Conservation (phyloP, 169 alveolate genomes). For the Cryptosporidium baileyi region DNA sequence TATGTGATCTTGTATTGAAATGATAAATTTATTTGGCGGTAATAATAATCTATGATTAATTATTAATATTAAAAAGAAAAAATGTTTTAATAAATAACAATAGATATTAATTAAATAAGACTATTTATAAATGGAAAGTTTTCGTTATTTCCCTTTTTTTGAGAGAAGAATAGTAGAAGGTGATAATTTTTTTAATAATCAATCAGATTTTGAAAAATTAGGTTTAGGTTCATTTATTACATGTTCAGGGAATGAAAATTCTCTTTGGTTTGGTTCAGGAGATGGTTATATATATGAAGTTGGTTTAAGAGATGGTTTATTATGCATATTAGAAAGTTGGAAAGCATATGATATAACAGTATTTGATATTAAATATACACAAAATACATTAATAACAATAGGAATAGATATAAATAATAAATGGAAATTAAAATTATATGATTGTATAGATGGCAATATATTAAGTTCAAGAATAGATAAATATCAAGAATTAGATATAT, state of each 20-base stretch:
- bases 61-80: too few relatives aligned
- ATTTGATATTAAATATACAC: constrained; percentile 48
- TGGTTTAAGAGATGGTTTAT: constrained; percentile 37
- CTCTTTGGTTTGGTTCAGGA: constrained; percentile 65
- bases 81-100: neutral
- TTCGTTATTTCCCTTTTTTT: constrained; percentile 60
- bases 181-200: neutral
- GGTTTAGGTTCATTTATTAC: constrained; percentile 52
- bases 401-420: constrained; percentile 31
- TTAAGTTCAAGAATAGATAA: constrained; percentile 6
- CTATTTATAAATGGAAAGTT: constrained; percentile 67
- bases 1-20: too few relatives aligned
- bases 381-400: constrained; percentile 53
- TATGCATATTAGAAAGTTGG: constrained; percentile 23
- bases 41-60: too few relatives aligned
- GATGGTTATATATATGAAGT: constrained; percentile 38
- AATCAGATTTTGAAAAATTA: constrained; percentile 28
- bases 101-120: neutral
- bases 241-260: constrained; percentile 64
- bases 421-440: constrained; percentile 60
- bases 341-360: constrained; percentile 53
- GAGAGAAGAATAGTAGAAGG: constrained; percentile 52
- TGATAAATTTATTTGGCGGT: too few relatives aligned
- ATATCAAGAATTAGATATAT: constrained; percentile 4
- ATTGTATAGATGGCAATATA: constrained; percentile 37